Conservation (phyloP, 805 yeast species). For the Henningerozyma blattae region DNA sequence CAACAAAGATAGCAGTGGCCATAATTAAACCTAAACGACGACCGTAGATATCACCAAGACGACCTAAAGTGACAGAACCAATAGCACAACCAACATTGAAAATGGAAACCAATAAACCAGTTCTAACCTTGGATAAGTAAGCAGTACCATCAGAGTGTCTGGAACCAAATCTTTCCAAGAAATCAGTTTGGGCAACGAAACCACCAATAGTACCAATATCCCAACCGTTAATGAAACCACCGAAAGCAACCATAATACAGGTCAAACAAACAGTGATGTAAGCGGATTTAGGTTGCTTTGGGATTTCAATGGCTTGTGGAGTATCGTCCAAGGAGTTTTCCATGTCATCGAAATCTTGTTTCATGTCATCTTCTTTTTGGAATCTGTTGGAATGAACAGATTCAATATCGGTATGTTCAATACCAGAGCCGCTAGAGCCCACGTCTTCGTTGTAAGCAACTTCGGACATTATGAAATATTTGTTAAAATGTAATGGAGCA, state of each 20-base stretch:
- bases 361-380: too few relatives aligned
- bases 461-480: too few relatives aligned
- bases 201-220: constrained; percentile 72
- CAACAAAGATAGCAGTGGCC: constrained; percentile 42
- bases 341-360: too few relatives aligned
- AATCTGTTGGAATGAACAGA: too few relatives aligned
- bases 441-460: too few relatives aligned
- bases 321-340: too few relatives aligned
- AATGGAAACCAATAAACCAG: constrained; percentile 39
- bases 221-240: constrained; percentile 64
- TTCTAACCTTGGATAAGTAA: constrained; percentile 32
- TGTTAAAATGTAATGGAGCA: too few relatives aligned
- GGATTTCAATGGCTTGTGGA: constrained; percentile 3
- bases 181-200: constrained; percentile 49
- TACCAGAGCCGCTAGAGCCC: too few relatives aligned
- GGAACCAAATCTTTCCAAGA: constrained; percentile 39
- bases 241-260: constrained; percentile 40
- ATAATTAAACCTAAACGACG: constrained; percentile 52
- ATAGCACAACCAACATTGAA: constrained; percentile 65
- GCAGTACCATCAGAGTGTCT: constrained; percentile 26
- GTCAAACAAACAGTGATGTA: constrained; percentile 14
- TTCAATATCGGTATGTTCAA: too few relatives aligned
- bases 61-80: constrained; percentile 66
- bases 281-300: constrained; percentile 19
- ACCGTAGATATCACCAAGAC: constrained; percentile 49